A percentile compares a stretch with the other conserved stretches of the same genome.
phyloP scores from a whole-genome alignment of 495 filamentous ascomycete genomes.

The Recurvomyces mirabilis region DNA sequence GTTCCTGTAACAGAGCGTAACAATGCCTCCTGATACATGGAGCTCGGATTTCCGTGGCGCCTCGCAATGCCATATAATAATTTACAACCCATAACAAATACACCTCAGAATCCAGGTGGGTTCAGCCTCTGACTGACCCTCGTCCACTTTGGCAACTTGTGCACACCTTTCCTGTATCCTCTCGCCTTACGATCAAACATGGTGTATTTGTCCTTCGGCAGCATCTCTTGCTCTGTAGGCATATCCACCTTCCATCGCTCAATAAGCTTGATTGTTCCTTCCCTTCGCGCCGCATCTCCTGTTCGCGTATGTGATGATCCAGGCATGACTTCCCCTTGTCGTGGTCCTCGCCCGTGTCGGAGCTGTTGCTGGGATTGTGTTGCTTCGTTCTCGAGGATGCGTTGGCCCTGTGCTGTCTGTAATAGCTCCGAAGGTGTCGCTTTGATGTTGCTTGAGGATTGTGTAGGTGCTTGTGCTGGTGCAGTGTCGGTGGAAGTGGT shows the following conservation, averaged over 20 bases:
- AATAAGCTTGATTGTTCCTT: slow-evolving; percentile 44
- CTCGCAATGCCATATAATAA: no score
- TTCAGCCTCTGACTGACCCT: slow-evolving; percentile 85
- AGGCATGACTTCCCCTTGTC: slow-evolving; percentile 10
- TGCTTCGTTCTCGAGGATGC: slow-evolving; percentile 5
- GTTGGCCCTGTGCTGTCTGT: slow-evolving; percentile 15
- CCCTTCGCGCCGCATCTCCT: slow-evolving; percentile 3
- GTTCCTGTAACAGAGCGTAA: no score
- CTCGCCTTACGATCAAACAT: slow-evolving; percentile 95
- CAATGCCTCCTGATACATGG: no score
- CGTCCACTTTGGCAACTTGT: slow-evolving; percentile 90
- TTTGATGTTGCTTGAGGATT: background rate
- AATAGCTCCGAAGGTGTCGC: slow-evolving; percentile 13
- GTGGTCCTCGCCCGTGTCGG: slow-evolving; percentile 6
- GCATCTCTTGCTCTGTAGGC: slow-evolving; percentile 93
- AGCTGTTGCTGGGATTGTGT: background rate
- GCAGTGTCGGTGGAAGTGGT: no score
- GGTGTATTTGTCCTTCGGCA: slow-evolving; percentile 93
- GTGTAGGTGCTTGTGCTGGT: no score
- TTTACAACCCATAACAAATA: no score
- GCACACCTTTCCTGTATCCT: slow-evolving; percentile 88
- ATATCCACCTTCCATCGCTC: slow-evolving; percentile 88
- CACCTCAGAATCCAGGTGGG: slow-evolving; percentile 68
- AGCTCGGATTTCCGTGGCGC: no score
- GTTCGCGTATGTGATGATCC: background rate